Evolutionary conservation across 1,284 basidiomycete species (phyloP).

Genomic region (Rugosomyces carneus): DNA sequence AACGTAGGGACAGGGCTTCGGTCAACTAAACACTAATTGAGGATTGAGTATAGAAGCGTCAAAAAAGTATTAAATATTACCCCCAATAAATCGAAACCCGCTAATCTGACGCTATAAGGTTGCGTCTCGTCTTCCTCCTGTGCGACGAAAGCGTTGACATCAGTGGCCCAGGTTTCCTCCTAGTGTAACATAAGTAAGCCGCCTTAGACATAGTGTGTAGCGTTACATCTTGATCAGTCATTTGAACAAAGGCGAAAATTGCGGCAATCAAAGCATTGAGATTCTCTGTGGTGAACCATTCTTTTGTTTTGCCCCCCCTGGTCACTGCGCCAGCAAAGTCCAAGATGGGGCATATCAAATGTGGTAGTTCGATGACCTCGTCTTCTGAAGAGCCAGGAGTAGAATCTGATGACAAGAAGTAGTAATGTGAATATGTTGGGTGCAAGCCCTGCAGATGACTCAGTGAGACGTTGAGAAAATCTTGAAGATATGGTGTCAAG

Average conservation of each 20-base stretch:
- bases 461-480: slow-evolving; percentile 57
- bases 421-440: slow-evolving; percentile 63
- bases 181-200: slow-evolving; percentile 25
- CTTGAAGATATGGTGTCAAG: slow-evolving; percentile 53
- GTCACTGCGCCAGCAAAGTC: slow-evolving; percentile 72
- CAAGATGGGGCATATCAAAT: slow-evolving; percentile 72
- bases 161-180: slow-evolving; percentile 88
- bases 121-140: slow-evolving; percentile 93
- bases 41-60: slow-evolving; percentile 1
- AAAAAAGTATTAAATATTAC: slow-evolving; percentile 41
- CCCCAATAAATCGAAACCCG: slow-evolving; percentile 78
- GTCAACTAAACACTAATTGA: slow-evolving; percentile 64
- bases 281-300: slow-evolving; percentile 53
- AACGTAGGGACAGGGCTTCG: slow-evolving; percentile 55
- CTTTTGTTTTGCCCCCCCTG: slow-evolving; percentile 56
- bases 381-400: slow-evolving; percentile 67
- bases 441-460: slow-evolving; percentile 62
- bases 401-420: slow-evolving; percentile 53
- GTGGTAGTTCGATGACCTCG: slow-evolving; percentile 69
- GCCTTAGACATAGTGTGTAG: slow-evolving; percentile 2
- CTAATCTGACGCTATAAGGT: slow-evolving; percentile 76
- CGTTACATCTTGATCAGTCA: slow-evolving; percentile 84
- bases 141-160: slow-evolving; percentile 88
- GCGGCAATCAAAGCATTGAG: slow-evolving; percentile 51
- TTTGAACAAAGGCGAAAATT: slow-evolving; percentile 75